Conservation (phyloP, 495 filamentous ascomycete species). For the Penicillium goetzii region DNA sequence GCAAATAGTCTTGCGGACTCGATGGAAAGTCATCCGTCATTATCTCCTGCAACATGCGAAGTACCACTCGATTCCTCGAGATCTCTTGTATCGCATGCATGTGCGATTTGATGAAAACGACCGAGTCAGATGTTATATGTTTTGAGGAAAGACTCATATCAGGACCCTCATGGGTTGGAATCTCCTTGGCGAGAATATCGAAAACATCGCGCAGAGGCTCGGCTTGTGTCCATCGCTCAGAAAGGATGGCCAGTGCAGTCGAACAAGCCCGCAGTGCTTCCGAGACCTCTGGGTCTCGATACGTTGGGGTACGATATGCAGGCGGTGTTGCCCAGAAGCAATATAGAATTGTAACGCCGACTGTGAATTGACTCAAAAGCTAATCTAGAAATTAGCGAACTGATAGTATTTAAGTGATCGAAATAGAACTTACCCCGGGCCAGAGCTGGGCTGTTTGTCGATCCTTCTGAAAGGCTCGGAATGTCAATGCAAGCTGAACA, state of each 20-base stretch:
- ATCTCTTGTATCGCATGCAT: slow-evolving; percentile 15
- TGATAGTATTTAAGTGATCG: neutral
- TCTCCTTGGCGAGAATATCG: slow-evolving; percentile 23
- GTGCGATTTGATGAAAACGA: slow-evolving; percentile 10
- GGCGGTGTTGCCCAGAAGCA: slow-evolving; percentile 31
- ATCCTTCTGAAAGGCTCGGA: slow-evolving; percentile 29
- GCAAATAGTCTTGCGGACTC: neutral
- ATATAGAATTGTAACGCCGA: slow-evolving; percentile 29
- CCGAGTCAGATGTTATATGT: slow-evolving; percentile 9
- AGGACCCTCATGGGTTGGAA: slow-evolving; percentile 12
- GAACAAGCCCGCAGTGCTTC: slow-evolving; percentile 26
- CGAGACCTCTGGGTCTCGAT: slow-evolving; percentile 11
- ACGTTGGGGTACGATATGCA: slow-evolving; percentile 11
- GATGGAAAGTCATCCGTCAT: slow-evolving; percentile 24
- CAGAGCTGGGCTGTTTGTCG: slow-evolving; percentile 30
- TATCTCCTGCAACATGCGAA: slow-evolving; percentile 30
- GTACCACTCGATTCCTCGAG: slow-evolving; percentile 24
- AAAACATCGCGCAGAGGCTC: slow-evolving; percentile 30
- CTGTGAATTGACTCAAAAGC: slow-evolving; percentile 29
- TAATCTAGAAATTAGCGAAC: neutral
- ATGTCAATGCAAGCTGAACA: slow-evolving; percentile 23
- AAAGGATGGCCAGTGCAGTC: slow-evolving; percentile 21
- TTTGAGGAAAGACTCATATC: neutral
- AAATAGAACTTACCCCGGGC: slow-evolving; percentile 25
- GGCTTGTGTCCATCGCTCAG: slow-evolving; percentile 29